phyloP scores from a whole-genome alignment of 768 basidiomycete genomes.

The Hygrocybe coccinea region DNA sequence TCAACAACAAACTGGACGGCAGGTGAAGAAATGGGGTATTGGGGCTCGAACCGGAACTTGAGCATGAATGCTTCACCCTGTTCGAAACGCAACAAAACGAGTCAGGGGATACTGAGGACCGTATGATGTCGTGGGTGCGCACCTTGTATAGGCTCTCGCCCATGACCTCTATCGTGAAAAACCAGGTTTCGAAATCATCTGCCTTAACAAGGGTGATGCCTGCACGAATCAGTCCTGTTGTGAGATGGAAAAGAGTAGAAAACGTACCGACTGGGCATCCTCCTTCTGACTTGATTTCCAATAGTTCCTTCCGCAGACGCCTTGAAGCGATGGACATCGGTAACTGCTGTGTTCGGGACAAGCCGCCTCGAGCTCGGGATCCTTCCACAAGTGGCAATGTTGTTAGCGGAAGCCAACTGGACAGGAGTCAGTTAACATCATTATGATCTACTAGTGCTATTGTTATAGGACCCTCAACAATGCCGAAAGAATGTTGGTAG shows the following conservation, averaged over 20 bases:
- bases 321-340: conserved; percentile 60
- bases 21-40: conserved; percentile 84
- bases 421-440: too few relatives aligned
- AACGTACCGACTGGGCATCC: conserved; percentile 61
- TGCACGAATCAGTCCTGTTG: conserved; percentile 21
- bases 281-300: conserved; percentile 53
- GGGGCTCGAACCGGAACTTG: conserved; percentile 75
- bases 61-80: conserved; percentile 75
- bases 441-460: too few relatives aligned
- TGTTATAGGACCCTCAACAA: too few relatives aligned
- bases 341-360: too few relatives aligned
- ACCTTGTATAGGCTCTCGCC: conserved; percentile 80
- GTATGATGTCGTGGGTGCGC: neutral
- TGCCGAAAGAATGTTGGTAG: too few relatives aligned
- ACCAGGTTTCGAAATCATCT: conserved; percentile 75
- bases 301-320: conserved; percentile 67
- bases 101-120: conserved; percentile 8
- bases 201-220: conserved; percentile 72
- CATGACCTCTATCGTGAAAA: conserved; percentile 75
- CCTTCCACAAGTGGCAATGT: too few relatives aligned
- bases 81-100: neutral
- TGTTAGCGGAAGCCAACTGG: too few relatives aligned
- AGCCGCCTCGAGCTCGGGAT: neutral
- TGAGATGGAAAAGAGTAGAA: neutral
- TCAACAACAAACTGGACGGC: conserved; percentile 81